phyloP scores from a whole-genome alignment of 2,329 filamentous ascomycete genomes.

The Talaromyces albobiverticillius region DNA sequence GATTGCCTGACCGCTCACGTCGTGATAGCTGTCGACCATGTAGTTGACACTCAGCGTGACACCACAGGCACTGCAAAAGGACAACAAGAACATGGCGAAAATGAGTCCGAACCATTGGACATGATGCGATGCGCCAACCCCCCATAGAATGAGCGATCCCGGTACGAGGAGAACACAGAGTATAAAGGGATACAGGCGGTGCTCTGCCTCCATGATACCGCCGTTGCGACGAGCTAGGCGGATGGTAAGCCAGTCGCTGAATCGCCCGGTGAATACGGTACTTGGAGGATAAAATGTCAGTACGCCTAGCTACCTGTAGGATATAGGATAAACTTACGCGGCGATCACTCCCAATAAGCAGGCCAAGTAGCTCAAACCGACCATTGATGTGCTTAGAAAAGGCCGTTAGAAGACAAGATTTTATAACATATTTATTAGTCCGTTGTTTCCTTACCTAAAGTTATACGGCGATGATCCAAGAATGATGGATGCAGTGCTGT shows the following conservation, averaged over 20 bases:
- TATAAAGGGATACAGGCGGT: slow-evolving; percentile 40
- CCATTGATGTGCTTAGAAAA: slow-evolving; percentile 37
- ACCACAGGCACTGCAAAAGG: slow-evolving; percentile 37
- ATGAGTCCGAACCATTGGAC: slow-evolving; percentile 32
- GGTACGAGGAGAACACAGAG: slow-evolving; percentile 35
- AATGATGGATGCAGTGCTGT: slow-evolving; percentile 38
- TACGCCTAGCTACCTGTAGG: too few species aligned
- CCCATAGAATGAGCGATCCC: slow-evolving; percentile 35
- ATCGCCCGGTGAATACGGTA: slow-evolving; percentile 37
- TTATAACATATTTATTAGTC: too few species aligned
- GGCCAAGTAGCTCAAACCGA: slow-evolving; percentile 38
- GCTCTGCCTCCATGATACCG: slow-evolving; percentile 41
- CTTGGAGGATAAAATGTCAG: too few species aligned
- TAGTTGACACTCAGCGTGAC: slow-evolving; percentile 40
- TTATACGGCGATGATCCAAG: slow-evolving; percentile 35
- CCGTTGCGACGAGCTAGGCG: slow-evolving; percentile 33
- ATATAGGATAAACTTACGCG: too few species aligned
- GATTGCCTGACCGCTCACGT: slow-evolving; percentile 40
- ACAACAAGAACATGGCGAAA: slow-evolving; percentile 42
- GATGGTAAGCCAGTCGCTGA: slow-evolving; percentile 36
- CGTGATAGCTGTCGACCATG: slow-evolving; percentile 40
- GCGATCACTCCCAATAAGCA: slow-evolving; percentile 32
- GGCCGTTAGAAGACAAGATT: too few species aligned
- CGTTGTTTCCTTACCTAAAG: too few species aligned
- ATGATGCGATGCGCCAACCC: slow-evolving; percentile 41